These are phyloP conservation scores for Fusarium compactum DNA, from an alignment of 2,329 filamentous ascomycete genomes.

Conservation along the genomic window DNA sequence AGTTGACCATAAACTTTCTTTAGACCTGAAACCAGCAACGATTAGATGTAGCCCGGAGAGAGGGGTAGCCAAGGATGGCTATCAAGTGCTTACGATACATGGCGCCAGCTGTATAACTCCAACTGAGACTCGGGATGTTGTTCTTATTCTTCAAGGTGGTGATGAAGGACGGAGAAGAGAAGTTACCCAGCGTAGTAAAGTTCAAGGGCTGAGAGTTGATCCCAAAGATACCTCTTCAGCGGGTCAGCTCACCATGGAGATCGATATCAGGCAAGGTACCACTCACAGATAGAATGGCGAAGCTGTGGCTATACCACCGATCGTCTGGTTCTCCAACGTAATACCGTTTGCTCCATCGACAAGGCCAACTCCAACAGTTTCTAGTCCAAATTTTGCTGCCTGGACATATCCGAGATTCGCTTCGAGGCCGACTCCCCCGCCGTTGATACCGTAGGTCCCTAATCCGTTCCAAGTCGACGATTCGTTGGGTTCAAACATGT, in stretches of 20 bases:
- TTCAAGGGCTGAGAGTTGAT: neutral
- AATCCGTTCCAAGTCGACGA: neutral
- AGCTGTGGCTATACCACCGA: neutral
- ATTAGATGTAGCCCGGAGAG: neutral
- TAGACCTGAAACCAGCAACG: neutral
- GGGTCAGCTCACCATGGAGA: neutral
- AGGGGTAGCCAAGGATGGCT: too few relatives aligned
- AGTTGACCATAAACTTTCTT: neutral
- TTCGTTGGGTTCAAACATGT: neutral
- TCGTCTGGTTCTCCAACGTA: neutral
- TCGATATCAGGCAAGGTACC: neutral
- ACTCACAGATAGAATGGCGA: neutral
- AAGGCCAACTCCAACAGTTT: neutral
- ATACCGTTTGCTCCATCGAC: neutral
- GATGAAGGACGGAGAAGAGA: neutral
- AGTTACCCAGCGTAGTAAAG: neutral
- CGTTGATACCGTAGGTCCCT: neutral
- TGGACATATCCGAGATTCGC: slow-evolving; percentile 2
- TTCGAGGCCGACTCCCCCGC: neutral
- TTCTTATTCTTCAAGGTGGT: neutral
- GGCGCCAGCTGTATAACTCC: slow-evolving; percentile 2
- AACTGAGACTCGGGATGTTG: neutral
- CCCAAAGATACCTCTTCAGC: neutral
- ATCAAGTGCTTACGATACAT: neutral
- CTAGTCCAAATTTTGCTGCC: neutral